Evolutionary conservation across 192 early-diverging fungal species (phyloP).

Genomic region (Gorgonomyces haynaldii): DNA sequence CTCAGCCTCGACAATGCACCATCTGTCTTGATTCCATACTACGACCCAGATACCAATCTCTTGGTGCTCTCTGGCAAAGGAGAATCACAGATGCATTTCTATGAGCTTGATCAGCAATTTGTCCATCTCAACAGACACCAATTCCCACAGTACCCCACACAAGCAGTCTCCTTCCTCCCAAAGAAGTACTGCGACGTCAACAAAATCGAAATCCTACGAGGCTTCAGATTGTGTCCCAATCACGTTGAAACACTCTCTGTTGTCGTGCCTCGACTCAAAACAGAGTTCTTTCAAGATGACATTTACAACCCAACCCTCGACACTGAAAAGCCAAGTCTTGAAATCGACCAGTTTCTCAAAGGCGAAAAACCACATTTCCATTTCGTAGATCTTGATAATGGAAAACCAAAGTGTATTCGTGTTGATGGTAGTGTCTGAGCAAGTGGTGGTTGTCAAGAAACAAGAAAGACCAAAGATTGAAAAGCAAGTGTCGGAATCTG

Average conservation of each 20-base stretch:
- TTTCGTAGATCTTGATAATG: slow-evolving; percentile 3
- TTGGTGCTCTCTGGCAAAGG: slow-evolving; percentile 54
- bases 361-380: slow-evolving; percentile 36
- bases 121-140: slow-evolving; percentile 47
- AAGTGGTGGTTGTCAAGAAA: slow-evolving; percentile 9
- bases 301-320: slow-evolving; percentile 60
- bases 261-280: slow-evolving; percentile 63
- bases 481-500: slow-evolving; percentile 17
- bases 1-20: slow-evolving; percentile 56
- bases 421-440: slow-evolving; percentile 13
- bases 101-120: slow-evolving; percentile 42
- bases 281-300: slow-evolving; percentile 88
- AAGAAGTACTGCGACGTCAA: slow-evolving; percentile 55
- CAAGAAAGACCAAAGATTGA: slow-evolving; percentile 6
- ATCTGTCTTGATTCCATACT: slow-evolving; percentile 55
- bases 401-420: neutral
- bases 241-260: slow-evolving; percentile 62
- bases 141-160: slow-evolving; percentile 49
- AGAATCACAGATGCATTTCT: slow-evolving; percentile 64
- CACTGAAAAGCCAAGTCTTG: slow-evolving; percentile 11
- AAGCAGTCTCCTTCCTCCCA: slow-evolving; percentile 55
- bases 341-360: slow-evolving; percentile 26
- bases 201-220: slow-evolving; percentile 57
- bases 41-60: slow-evolving; percentile 56
- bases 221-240: slow-evolving; percentile 56